Evolutionary conservation across 2,329 filamentous ascomycete species (phyloP), one percentile per base, ranked within the genome.

Genomic region (Sporothrix inflata): DNA sequence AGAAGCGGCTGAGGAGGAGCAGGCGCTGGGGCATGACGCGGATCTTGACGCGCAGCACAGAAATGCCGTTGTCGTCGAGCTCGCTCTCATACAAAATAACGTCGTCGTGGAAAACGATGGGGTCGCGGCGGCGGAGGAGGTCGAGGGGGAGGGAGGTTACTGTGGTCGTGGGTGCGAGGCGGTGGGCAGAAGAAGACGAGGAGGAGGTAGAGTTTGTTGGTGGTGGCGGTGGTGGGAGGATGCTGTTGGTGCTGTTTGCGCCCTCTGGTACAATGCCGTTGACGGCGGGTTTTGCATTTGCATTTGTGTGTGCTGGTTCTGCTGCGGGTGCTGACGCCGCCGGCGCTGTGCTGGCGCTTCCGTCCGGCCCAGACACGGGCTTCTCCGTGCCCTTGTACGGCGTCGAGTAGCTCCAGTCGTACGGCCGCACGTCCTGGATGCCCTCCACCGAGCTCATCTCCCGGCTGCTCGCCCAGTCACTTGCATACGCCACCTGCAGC

Each of bases 401-500:
- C 47, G 95, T 97, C 76, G 90, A 96, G 83, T 98, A 99, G 74
- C 94, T 97, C 96, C 96, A 99, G 83, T 99, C 96, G 80, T 97
- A 99, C 3, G 95, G 94, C 83, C 94, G 94, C 71, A 99, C 93
- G 79, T 98, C 94, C 79, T 93, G 94, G 80, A 99, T 97, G 71
- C 92, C 93, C 71, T 91, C 93, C 67, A 94, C 92, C 67, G 92
- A 91, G 77, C 92, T 92, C 80, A 91, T 90, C 80, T 94, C 94
- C 72, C 86, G 82, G 69, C 83, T 88, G 75, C 85, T 85, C 76
- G 84, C 85, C 96, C 96, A 99, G 80, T 94, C 93, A 75, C 90
- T 88, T 1, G 96, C 97, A 82, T 98, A 94, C 55, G 94, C 92
- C 65, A 99, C 96, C 82, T 95, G 93, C 75, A 99, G 87, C 92